Percentiles rank a stretch among this genome's conserved stretches.
These are phyloP conservation scores for Secale cereale DNA, from an alignment of 176 grass and related monocot species.

Conservation along the genomic window DNA sequence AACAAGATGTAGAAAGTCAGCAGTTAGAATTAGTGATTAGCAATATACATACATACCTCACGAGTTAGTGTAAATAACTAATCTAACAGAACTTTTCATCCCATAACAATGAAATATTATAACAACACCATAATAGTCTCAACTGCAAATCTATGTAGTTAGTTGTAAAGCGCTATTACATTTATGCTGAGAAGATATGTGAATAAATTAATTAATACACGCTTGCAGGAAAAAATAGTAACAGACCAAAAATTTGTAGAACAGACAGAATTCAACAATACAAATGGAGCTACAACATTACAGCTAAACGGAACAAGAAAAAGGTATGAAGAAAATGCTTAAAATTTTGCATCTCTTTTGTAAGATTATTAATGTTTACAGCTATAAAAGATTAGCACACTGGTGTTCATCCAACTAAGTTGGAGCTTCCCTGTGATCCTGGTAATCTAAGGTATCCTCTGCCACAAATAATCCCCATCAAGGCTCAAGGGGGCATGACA, in stretches of 20 bases:
- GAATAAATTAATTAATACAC: neutral
- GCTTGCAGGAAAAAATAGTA: neutral
- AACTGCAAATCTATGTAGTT: constrained; percentile 11
- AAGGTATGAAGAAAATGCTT: neutral
- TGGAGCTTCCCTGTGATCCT: neutral
- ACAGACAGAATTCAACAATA: neutral
- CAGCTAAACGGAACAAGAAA: constrained; percentile 7
- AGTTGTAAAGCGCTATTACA: constrained; percentile 7
- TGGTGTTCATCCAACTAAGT: neutral
- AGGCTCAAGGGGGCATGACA: neutral
- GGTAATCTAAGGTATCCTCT: neutral
- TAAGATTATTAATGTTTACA: neutral
- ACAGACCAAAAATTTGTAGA: neutral
- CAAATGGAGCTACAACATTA: neutral
- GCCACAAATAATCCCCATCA: neutral
- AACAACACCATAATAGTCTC: constrained; percentile 12
- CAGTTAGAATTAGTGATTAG: constrained; percentile 83
- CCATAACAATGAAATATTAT: neutral
- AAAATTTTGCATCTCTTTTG: neutral
- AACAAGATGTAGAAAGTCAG: constrained; percentile 81
- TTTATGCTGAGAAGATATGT: constrained; percentile 6
- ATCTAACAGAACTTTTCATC: neutral
- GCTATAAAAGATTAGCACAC: neutral
- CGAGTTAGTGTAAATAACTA: constrained; percentile 44
- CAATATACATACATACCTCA: constrained; percentile 45